A percentile compares a stretch with the other conserved stretches of the same genome.
These are phyloP conservation scores for Hygrophila difformis DNA, from an alignment of 257 asterid species.

Conservation along the genomic window DNA sequence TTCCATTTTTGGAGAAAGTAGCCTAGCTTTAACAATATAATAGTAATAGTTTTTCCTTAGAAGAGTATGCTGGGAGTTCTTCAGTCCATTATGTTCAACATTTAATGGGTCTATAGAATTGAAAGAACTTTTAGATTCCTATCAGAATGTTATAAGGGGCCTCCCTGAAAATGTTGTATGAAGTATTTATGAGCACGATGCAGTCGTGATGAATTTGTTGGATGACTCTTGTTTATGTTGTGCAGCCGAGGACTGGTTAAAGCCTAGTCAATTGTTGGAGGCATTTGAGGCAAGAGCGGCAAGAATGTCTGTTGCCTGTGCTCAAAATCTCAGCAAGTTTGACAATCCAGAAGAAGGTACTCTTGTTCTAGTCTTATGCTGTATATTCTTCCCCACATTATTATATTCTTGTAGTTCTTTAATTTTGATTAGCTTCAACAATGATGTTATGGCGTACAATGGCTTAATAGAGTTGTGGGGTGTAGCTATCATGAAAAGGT, in stretches of 20 bases:
- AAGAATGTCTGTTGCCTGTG: slow-evolving; percentile 80
- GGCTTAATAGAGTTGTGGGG: too few relatives aligned
- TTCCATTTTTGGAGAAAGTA: too few relatives aligned
- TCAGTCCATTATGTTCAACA: too few relatives aligned
- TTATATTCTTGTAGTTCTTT: slow-evolving; percentile 2
- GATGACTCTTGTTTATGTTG: slow-evolving; percentile 17
- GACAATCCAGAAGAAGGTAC: slow-evolving; percentile 82
- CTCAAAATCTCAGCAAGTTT: slow-evolving; percentile 67
- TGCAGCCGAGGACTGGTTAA: slow-evolving; percentile 92
- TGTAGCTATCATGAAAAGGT: neutral
- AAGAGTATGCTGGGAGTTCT: too few relatives aligned
- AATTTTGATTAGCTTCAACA: neutral
- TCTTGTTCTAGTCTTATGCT: neutral
- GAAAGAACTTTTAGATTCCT: too few relatives aligned
- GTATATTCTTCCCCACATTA: too few relatives aligned
- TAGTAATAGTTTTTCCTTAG: too few relatives aligned
- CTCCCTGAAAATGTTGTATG: neutral
- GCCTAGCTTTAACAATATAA: too few relatives aligned
- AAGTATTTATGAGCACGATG: slow-evolving; percentile 1
- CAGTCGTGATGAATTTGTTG: neutral
- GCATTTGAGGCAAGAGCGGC: slow-evolving; percentile 97
- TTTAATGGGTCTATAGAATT: too few relatives aligned
- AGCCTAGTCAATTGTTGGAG: slow-evolving; percentile 63
- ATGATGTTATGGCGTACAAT: too few relatives aligned
- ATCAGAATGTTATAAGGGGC: neutral